phyloP scores from a whole-genome alignment of 352 stramenopile genomes.

The Globisporangium spiculum region DNA sequence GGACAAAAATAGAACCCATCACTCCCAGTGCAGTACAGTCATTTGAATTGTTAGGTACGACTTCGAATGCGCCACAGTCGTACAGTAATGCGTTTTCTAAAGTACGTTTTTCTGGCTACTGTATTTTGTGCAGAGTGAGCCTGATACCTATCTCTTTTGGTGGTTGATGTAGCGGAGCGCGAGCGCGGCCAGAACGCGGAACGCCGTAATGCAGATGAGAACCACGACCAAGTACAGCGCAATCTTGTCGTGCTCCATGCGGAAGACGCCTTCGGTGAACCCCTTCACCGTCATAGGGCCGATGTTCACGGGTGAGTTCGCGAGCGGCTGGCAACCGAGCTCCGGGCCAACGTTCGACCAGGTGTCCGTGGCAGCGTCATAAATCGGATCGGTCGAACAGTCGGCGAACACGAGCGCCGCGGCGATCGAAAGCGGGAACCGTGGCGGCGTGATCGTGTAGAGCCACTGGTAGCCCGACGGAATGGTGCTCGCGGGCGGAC shows the following conservation, averaged over 20 bases:
- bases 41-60: no score
- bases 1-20: no score
- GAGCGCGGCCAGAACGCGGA: neutral
- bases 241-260: conserved; percentile 6
- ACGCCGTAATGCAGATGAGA: neutral
- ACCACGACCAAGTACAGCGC: neutral
- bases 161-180: neutral
- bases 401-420: conserved; percentile 8
- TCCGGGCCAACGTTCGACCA: conserved; percentile 4
- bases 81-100: no score
- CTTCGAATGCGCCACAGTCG: no score
- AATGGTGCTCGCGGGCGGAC: conserved; percentile 25
- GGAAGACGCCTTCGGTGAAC: conserved; percentile 21
- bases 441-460: neutral
- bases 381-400: neutral
- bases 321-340: conserved; percentile 3
- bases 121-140: no score
- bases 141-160: neutral
- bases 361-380: neutral
- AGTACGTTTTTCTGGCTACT: no score
- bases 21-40: no score
- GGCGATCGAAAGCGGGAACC: neutral
- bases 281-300: conserved; percentile 14
- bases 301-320: neutral
- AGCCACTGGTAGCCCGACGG: conserved; percentile 21